Evolutionary conservation across 202 grass and related monocot genomes (phyloP).

Genomic region (Bolboschoenoplectus hybrid): DNA sequence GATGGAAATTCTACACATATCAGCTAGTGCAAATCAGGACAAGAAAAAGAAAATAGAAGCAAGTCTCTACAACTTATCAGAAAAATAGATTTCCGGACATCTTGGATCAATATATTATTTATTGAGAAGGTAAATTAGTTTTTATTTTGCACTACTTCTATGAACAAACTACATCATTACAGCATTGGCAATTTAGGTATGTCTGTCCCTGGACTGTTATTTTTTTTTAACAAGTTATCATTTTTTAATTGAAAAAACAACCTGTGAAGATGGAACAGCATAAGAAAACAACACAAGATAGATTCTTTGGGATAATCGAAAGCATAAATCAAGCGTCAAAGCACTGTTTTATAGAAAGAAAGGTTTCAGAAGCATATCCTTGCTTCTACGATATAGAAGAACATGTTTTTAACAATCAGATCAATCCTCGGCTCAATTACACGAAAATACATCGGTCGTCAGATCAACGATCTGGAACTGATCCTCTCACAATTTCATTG

Average conservation of each 20-base stretch:
- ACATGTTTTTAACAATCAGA: background rate
- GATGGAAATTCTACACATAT: background rate
- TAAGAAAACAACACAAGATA: conserved; percentile 20
- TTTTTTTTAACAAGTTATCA: conserved; percentile 1
- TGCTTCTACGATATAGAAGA: background rate
- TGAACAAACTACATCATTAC: background rate
- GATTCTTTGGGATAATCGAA: conserved; percentile 14
- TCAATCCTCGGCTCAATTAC: background rate
- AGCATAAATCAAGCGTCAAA: conserved; percentile 9
- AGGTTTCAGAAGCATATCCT: background rate
- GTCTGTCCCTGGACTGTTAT: background rate
- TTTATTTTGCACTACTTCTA: background rate
- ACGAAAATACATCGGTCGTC: background rate
- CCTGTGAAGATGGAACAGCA: background rate
- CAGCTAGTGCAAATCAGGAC: background rate
- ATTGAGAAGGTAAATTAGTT: background rate
- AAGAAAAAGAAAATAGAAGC: conserved; percentile 8
- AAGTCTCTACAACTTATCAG: background rate
- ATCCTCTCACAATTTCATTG: conserved; percentile 8
- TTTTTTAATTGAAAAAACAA: background rate
- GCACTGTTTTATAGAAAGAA: background rate
- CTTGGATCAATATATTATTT: background rate
- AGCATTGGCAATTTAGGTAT: background rate
- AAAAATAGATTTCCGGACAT: background rate
- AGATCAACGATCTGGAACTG: conserved; percentile 1